Percentiles rank a stretch among this genome's conserved stretches.
These are phyloP conservation scores for Prunus campanulata DNA, from an alignment of 306 rosid genomes.

Conservation along the genomic window DNA sequence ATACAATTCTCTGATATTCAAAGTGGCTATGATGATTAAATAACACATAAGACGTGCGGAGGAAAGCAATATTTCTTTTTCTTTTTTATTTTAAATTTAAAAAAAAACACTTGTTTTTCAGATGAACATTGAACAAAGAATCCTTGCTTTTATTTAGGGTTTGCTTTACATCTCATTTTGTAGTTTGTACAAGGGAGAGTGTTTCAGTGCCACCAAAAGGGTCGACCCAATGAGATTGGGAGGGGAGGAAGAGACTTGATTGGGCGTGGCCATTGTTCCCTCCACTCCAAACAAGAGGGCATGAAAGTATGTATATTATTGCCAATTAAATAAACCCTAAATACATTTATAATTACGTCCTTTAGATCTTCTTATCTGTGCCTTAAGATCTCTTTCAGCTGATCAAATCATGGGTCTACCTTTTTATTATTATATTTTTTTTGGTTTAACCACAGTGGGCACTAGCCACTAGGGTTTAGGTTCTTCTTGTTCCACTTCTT, in stretches of 20 bases:
- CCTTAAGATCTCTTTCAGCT: constrained; percentile 68
- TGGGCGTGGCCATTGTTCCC: constrained; percentile 82
- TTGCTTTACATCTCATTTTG: constrained; percentile 32
- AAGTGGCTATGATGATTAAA: constrained; percentile 68
- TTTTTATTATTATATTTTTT: constrained; percentile 12
- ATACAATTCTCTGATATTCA: background rate
- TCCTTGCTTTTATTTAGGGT: constrained; percentile 8
- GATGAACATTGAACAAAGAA: constrained; percentile 15
- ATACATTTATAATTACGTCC: constrained; percentile 27
- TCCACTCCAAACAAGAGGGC: constrained; percentile 78
- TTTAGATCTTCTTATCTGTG: constrained; percentile 64
- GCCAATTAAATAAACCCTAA: constrained; percentile 28
- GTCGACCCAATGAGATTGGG: constrained; percentile 61
- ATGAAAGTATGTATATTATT: constrained; percentile 37
- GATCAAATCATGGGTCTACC: constrained; percentile 62
- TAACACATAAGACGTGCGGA: constrained; percentile 61
- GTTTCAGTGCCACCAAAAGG: constrained; percentile 62
- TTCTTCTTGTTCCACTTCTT: constrained; percentile 21
- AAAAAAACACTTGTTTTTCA: background rate
- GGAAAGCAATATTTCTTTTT: constrained; percentile 19
- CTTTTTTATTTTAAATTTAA: background rate
- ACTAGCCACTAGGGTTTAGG: background rate
- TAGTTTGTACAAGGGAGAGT: constrained; percentile 27
- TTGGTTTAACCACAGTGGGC: constrained; percentile 1
- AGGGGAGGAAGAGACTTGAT: constrained; percentile 33